These are phyloP conservation scores for Irpex rosettiformis DNA, from an alignment of 1,284 basidiomycete species.

Conservation along the genomic window DNA sequence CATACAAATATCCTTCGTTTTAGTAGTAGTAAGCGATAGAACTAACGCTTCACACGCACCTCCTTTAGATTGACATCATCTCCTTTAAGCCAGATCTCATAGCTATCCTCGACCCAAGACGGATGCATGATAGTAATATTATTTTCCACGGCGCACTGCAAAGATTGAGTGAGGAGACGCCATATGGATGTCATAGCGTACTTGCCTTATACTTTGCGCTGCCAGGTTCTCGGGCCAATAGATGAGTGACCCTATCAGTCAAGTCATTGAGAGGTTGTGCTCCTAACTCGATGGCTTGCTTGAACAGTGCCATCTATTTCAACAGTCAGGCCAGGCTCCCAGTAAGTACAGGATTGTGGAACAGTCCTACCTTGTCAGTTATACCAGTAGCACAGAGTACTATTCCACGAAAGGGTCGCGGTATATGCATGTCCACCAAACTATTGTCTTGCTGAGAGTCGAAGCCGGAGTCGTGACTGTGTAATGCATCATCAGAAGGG, in stretches of 20 bases:
- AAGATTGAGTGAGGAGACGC: not conserved
- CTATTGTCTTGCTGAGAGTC: constrained; percentile 25
- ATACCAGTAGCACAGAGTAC: constrained; percentile 73
- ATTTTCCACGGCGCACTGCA: constrained; percentile 69
- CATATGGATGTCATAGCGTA: not conserved
- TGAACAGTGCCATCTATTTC: constrained; percentile 59
- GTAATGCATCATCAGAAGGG: constrained; percentile 12
- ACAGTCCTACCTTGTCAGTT: constrained; percentile 52
- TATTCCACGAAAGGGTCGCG: constrained; percentile 62
- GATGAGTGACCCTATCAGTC: constrained; percentile 78
- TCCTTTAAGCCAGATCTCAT: constrained; percentile 71
- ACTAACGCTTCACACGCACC: constrained; percentile 26
- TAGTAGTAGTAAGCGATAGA: not conserved
- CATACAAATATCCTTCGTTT: constrained; percentile 4
- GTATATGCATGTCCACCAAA: constrained; percentile 46
- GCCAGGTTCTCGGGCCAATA: constrained; percentile 66
- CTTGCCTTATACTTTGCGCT: constrained; percentile 71
- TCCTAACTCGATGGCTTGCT: constrained; percentile 73
- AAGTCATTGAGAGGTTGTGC: constrained; percentile 63
- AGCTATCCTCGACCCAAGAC: constrained; percentile 67
- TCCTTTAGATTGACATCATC: constrained; percentile 65
- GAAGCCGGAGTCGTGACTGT: constrained; percentile 20
- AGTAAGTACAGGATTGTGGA: not conserved
- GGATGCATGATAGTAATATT: constrained; percentile 72
- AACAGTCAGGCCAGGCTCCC: constrained; percentile 1